These are phyloP conservation scores for Coniferiporia sulphurascens DNA, from an alignment of 1,284 basidiomycete genomes.

Conservation along the genomic window DNA sequence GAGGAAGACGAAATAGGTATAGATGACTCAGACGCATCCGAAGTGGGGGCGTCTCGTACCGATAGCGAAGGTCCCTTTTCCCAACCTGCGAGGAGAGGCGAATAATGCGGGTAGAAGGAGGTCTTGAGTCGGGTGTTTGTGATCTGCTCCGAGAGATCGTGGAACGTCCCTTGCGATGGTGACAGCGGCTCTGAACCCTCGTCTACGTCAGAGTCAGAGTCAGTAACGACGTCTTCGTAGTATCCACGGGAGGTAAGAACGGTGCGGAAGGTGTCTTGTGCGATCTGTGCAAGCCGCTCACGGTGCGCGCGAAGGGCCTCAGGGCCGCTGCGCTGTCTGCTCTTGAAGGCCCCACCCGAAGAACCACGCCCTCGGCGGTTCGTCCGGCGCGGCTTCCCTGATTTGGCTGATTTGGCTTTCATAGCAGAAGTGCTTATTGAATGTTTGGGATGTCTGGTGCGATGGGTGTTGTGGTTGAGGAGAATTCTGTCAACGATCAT, in stretches of 20 bases:
- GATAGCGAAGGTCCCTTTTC: background rate
- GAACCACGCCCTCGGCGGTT: background rate
- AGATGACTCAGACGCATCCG: background rate
- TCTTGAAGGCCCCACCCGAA: background rate
- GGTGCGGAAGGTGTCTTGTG: constrained; percentile 15
- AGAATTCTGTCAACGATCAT: background rate
- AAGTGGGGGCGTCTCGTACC: background rate
- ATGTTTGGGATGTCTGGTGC: background rate
- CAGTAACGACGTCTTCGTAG: constrained; percentile 13
- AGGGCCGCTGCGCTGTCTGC: background rate
- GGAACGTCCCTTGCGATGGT: background rate
- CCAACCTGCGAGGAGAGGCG: constrained; percentile 14
- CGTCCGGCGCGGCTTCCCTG: background rate
- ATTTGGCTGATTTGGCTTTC: constrained; percentile 1
- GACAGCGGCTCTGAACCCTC: background rate
- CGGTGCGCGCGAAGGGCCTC: constrained; percentile 10
- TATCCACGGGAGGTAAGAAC: constrained; percentile 12
- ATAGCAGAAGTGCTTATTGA: background rate
- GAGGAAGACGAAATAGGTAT: background rate
- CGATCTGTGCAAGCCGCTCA: constrained; percentile 10
- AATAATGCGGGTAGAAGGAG: constrained; percentile 17
- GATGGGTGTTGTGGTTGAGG: background rate
- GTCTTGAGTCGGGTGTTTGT: constrained; percentile 1
- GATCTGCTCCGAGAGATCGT: constrained; percentile 11
- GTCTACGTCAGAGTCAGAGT: constrained; percentile 8